phyloP scores from a whole-genome alignment of 352 stramenopile genomes.

The Pythium dissotocum region DNA sequence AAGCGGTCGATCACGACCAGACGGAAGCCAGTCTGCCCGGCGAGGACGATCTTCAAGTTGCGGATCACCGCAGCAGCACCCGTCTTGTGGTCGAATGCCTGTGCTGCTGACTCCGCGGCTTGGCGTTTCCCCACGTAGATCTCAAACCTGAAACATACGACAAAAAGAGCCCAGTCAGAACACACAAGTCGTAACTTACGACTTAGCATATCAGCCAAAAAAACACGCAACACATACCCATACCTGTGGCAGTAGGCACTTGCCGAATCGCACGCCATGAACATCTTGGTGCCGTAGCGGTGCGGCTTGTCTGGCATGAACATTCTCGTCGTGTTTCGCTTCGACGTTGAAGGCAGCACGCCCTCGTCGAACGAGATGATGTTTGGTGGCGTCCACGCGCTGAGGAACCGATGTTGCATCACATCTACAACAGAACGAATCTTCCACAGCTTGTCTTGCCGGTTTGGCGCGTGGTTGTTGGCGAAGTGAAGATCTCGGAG shows the following conservation, averaged over 20 bases:
- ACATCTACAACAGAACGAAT: too few relatives aligned
- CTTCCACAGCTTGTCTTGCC: too few relatives aligned
- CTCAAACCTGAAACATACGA: conserved; percentile 19
- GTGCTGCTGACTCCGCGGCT: background rate
- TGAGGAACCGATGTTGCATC: too few relatives aligned
- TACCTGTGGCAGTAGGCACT: conserved; percentile 21
- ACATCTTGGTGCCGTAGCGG: conserved; percentile 34
- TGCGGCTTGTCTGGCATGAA: conserved; percentile 42
- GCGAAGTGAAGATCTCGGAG: too few relatives aligned
- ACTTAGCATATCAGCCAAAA: conserved; percentile 6
- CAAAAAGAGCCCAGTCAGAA: background rate
- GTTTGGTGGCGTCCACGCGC: too few relatives aligned
- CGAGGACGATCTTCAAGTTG: conserved; percentile 26
- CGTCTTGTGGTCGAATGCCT: conserved; percentile 28
- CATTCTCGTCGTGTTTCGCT: conserved; percentile 32
- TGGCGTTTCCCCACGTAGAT: conserved; percentile 15
- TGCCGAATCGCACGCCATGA: conserved; percentile 32
- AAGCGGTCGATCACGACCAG: conserved; percentile 30
- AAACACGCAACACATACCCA: background rate
- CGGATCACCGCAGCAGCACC: conserved; percentile 25
- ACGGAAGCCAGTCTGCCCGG: background rate
- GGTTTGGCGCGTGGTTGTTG: too few relatives aligned
- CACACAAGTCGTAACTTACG: conserved; percentile 2
- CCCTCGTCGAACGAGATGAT: conserved; percentile 35
- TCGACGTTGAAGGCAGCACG: conserved; percentile 26